Conservation (phyloP, 257 asterid genomes). For the Lantana camara region DNA sequence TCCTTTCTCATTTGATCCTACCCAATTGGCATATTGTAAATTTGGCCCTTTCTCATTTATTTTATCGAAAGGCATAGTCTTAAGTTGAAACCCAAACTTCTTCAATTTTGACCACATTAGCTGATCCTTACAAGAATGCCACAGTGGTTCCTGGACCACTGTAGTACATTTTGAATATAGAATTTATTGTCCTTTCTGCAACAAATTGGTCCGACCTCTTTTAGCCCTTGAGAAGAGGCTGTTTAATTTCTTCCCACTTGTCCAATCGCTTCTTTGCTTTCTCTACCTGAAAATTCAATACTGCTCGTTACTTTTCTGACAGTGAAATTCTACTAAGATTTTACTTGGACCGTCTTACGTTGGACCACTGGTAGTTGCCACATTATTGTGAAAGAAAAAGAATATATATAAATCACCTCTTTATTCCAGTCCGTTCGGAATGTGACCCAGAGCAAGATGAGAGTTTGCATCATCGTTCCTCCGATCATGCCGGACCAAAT, state of each 20-base stretch:
- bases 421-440: constrained; percentile 70
- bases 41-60: too few relatives aligned
- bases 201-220: not conserved
- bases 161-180: not conserved
- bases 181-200: not conserved
- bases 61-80: too few relatives aligned
- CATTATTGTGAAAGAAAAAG: too few relatives aligned
- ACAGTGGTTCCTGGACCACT: not conserved
- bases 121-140: not conserved
- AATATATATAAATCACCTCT: constrained; percentile 48
- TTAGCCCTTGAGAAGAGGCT: constrained; percentile 45
- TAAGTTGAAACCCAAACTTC: too few relatives aligned
- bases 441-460: constrained; percentile 76
- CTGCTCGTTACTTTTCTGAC: not conserved
- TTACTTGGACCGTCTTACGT: not conserved
- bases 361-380: not conserved
- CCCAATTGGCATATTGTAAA: too few relatives aligned
- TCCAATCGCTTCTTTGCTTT: constrained; percentile 60
- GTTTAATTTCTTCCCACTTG: constrained; percentile 57
- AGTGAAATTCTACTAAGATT: too few relatives aligned
- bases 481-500: constrained; percentile 92
- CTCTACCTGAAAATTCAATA: constrained; percentile 57
- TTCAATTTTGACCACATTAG: not conserved
- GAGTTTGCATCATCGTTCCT: constrained; percentile 82
- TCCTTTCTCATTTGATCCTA: too few relatives aligned